Base-by-base conservation (phyloP, 768 basidiomycete species). In the Mycena amicta region DNA sequence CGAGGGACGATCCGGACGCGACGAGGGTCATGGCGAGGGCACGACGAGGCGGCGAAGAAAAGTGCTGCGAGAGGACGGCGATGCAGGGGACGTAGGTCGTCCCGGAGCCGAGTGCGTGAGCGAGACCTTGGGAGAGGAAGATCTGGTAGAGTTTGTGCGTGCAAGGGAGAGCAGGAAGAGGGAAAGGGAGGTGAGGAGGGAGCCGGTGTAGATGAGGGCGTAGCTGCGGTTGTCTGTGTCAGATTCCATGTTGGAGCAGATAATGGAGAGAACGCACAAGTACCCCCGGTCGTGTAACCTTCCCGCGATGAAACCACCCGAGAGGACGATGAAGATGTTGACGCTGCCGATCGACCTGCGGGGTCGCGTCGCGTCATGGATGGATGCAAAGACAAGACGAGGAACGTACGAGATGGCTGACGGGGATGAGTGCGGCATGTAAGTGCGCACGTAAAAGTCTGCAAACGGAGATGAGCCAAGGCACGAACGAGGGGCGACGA, bases 81-180 rank as follows among this genome's bases (percentile, higher is more conserved):
- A 82, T 66, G 22, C 72, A 75, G 4, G 82, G 82, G 16, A 81
- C 62, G 59, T 81, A 82, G 13, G 79, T 55, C 25, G 78, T 47
- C 8, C 80, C 80, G 0, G 69, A 68, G 4, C 76, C 79, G 26
- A 80, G 65, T 4, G 82, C 81, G 18, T 72, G 70, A 0, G 69
- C 75, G 37, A 83, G 61, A 4, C 76, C 78, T 61, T 81, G 80
- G 3, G 74, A 63, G 5, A 82, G 72, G 56, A 83, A 80, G 37
- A 80, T 64, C 72, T 79, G 60, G 52, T 79, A 81, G 59, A 72
- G 79, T 16, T 66, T 4, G 74, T 75, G 33, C 75, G 70, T 1
- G 75, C 74, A 6, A 82, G 65, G 0, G 82, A 81, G 23, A 82
- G 75, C 76, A 80, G 78, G 66, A 77, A 81, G 37, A 76, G 64